Base-by-base conservation (phyloP, 2,329 filamentous ascomycete genomes). In the Pseudohalonectria lignicola region DNA sequence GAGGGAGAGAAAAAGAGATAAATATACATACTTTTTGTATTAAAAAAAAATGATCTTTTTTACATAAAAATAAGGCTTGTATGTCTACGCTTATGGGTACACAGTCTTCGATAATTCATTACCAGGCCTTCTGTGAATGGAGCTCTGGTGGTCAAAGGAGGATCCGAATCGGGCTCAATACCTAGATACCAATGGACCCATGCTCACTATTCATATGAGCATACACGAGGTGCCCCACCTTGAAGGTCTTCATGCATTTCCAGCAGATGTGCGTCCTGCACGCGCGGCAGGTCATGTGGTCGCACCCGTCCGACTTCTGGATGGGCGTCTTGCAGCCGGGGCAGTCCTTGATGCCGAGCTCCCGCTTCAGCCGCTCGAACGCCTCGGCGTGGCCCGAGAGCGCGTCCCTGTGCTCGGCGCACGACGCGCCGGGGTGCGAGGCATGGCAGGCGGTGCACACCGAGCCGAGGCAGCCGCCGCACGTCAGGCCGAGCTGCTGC, bases 381-480 rank as follows among this genome's bases (percentile, higher is more conserved):
- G 37, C 37, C 37, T 25, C 31, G 10, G 34, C 31, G 39, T 39
- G 37, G 11, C 34, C 42, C 8, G 37, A 28, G 4, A 19, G 26
- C 5, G 21, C 16, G 20, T 41, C 36, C 7, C 20, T 19, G 31
- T 36, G n/a, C 13, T 42, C 42, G 11, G 31, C 42, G 18, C 42
- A 44, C 16, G 15, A 36, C 15, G 30, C 28, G 25, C 45, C 49
- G 1, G 46, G 47, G 33, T 67, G 63, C 1, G 52, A 40, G 4
- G 36, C 43, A 8, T 59, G 48, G 35, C 64, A 67, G 1, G 38
- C 41, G 0, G 55, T 57, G 41, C 63, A 67, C 1, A 51, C 52
- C 1, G 48, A 19, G 3, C 41, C 40, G 3, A 62, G 45, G 37
- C 66, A 69, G 1, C 48, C 48, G 3, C 50, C 38, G 41, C 65